phyloP scores from a whole-genome alignment of 2,329 filamentous ascomycete genomes.

The Colletotrichum tofieldiae region DNA sequence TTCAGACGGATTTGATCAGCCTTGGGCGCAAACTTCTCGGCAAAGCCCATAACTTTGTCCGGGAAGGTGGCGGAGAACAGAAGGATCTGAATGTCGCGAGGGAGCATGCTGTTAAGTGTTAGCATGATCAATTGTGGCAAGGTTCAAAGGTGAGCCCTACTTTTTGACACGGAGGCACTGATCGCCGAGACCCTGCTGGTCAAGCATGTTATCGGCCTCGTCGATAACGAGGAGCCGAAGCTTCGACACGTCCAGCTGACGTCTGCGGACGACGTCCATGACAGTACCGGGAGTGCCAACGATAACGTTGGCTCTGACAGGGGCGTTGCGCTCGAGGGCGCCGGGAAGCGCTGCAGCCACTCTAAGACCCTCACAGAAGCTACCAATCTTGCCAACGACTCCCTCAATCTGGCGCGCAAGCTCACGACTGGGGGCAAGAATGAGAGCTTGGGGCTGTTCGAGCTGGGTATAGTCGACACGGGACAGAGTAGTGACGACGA shows the following conservation, averaged over 20 bases:
- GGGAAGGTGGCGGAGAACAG: slow-evolving; percentile 97
- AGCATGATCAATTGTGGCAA: slow-evolving; percentile 45
- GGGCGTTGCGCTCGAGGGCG: slow-evolving; percentile 76
- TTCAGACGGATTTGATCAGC: slow-evolving; percentile 90
- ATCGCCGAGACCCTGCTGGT: slow-evolving; percentile 94
- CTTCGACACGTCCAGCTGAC: slow-evolving; percentile 79
- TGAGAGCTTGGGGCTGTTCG: slow-evolving; percentile 85
- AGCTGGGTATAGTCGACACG: slow-evolving; percentile 83
- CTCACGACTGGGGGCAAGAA: slow-evolving; percentile 93
- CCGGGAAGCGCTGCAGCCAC: slow-evolving; percentile 90
- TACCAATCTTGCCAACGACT: slow-evolving; percentile 87
- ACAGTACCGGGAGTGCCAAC: slow-evolving; percentile 96
- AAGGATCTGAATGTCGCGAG: slow-evolving; percentile 84
- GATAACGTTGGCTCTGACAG: slow-evolving; percentile 83
- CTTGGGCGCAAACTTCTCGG: slow-evolving; percentile 85
- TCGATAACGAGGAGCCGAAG: slow-evolving; percentile 92
- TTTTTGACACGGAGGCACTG: slow-evolving; percentile 92
- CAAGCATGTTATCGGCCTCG: slow-evolving; percentile 99
- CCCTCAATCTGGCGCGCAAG: slow-evolving; percentile 94
- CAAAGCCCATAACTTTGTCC: slow-evolving; percentile 87
- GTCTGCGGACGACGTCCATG: slow-evolving; percentile 85
- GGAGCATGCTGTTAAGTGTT: slow-evolving; percentile 74
- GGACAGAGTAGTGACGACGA: slow-evolving; percentile 91
- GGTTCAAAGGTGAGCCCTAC: slow-evolving; percentile 62
- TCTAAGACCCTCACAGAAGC: slow-evolving; percentile 82